These are phyloP conservation scores for Drechslera avenae DNA, from an alignment of 2,329 filamentous ascomycete genomes.

Conservation along the genomic window DNA sequence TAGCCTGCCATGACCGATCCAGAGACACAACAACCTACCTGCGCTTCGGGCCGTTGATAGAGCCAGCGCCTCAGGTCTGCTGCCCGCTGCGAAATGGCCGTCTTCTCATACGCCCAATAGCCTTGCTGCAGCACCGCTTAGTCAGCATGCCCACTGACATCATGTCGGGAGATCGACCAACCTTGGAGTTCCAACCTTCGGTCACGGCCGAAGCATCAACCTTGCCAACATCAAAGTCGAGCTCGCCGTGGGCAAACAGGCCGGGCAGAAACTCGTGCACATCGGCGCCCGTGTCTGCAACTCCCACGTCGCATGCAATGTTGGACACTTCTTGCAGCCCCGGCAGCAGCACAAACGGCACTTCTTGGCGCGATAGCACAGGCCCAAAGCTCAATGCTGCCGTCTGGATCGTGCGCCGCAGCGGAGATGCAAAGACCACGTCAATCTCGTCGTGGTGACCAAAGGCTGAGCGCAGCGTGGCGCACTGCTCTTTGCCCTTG, in stretches of 20 bases:
- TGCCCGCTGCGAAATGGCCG: slow-evolving; percentile 38
- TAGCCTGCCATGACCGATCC: slow-evolving; percentile 12
- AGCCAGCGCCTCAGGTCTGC: slow-evolving; percentile 36
- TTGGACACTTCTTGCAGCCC: slow-evolving; percentile 79
- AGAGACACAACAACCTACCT: slow-evolving; percentile 20
- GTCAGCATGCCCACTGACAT: slow-evolving; percentile 10
- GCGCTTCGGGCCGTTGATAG: slow-evolving; percentile 34
- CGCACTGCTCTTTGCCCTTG: slow-evolving; percentile 77
- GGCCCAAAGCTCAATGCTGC: slow-evolving; percentile 71
- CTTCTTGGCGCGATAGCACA: slow-evolving; percentile 40
- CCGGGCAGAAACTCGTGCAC: slow-evolving; percentile 49
- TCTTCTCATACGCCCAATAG: slow-evolving; percentile 38
- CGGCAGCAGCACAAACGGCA: slow-evolving; percentile 67
- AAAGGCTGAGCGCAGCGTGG: slow-evolving; percentile 65
- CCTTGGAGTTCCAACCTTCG: slow-evolving; percentile 75
- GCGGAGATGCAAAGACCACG: slow-evolving; percentile 76
- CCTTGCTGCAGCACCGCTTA: slow-evolving; percentile 25
- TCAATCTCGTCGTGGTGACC: slow-evolving; percentile 64
- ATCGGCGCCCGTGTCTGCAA: slow-evolving; percentile 46
- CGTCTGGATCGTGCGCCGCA: slow-evolving; percentile 81
- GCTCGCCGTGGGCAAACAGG: slow-evolving; percentile 62
- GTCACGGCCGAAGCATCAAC: slow-evolving; percentile 67
- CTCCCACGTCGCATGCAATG: slow-evolving; percentile 76
- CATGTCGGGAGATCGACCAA: slow-evolving; percentile 12
- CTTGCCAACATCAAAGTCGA: slow-evolving; percentile 52